Conservation (phyloP, 106 monocot species). For the Hemerocallis citrina region DNA sequence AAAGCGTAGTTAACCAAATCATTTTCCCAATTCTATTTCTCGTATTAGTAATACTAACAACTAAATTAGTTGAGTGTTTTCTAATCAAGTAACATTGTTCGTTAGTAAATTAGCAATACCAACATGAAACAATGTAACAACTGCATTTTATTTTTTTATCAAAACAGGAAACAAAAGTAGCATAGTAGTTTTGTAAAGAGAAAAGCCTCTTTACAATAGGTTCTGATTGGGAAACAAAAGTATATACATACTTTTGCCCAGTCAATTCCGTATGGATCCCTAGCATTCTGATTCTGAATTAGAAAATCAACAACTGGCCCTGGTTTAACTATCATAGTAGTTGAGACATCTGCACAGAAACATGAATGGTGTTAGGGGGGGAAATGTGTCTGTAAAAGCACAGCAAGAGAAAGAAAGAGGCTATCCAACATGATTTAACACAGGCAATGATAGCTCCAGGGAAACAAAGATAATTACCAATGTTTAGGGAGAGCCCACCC, state of each 20-base stretch:
- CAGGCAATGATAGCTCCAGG: not conserved
- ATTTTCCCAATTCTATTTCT: no score
- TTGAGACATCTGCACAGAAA: slow-evolving; percentile 66
- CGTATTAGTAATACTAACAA: not conserved
- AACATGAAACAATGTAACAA: not conserved
- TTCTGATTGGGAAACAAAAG: not conserved
- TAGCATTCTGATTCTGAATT: slow-evolving; percentile 61
- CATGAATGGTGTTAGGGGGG: no score
- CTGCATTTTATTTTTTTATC: not conserved
- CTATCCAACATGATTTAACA: not conserved
- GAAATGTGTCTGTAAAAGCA: no score
- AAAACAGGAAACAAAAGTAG: no score
- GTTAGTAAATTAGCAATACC: not conserved
- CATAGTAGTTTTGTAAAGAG: no score
- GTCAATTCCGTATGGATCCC: slow-evolving; percentile 49
- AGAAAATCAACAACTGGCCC: slow-evolving; percentile 88
- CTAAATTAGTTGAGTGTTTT: no score
- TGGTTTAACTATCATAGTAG: slow-evolving; percentile 90
- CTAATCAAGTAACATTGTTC: no score
- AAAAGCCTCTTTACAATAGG: not conserved
- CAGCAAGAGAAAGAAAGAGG: not conserved
- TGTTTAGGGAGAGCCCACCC: slow-evolving; percentile 30
- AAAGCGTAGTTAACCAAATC: no score
- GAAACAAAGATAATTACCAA: slow-evolving; percentile 37
- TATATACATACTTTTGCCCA: slow-evolving; percentile 61